Conservation (phyloP, 2,329 filamentous ascomycete genomes). For the Aspergillus aculeatinus region DNA sequence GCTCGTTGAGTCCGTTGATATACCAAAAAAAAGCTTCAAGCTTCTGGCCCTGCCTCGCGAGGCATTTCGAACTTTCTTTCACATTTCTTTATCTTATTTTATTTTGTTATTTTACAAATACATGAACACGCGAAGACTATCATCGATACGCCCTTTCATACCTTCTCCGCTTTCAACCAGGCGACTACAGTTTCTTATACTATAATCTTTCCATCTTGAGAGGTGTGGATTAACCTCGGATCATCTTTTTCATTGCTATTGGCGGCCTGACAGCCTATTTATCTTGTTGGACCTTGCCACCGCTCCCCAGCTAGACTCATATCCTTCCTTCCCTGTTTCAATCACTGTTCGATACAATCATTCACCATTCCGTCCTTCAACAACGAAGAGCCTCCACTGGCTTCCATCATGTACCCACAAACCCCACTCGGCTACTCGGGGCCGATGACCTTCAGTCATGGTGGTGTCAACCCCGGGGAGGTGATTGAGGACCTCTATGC, state of each 20-base stretch:
- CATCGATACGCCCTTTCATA: conserved; percentile 15
- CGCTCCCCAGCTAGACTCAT: conserved; percentile 7
- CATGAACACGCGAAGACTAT: conserved; percentile 25
- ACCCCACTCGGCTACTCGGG: conserved; percentile 19
- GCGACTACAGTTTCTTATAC: background rate
- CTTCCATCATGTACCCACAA: conserved; percentile 29
- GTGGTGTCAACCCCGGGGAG: conserved; percentile 23
- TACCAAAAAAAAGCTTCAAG: conserved; percentile 23
- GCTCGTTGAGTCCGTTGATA: conserved; percentile 35
- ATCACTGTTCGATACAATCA: conserved; percentile 26
- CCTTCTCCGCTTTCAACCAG: conserved; percentile 2
- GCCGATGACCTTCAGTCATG: conserved; percentile 30
- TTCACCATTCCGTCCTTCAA: conserved; percentile 13
- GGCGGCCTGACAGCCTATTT: conserved; percentile 5
- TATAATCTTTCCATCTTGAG: conserved; percentile 2
- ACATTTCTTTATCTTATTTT: conserved; percentile 16
- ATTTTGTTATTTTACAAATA: conserved; percentile 16
- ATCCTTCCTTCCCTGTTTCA: conserved; percentile 13
- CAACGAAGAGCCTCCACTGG: conserved; percentile 18
- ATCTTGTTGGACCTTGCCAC: conserved; percentile 9
- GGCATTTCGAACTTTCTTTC: conserved; percentile 30
- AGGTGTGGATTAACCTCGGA: background rate
- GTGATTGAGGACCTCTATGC: conserved; percentile 33
- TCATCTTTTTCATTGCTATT: background rate
- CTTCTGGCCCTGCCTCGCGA: conserved; percentile 35